A percentile compares a stretch with the other conserved stretches of the same genome.
phyloP scores from a whole-genome alignment of 2,329 filamentous ascomycete genomes.

The Zalaria sp. region DNA sequence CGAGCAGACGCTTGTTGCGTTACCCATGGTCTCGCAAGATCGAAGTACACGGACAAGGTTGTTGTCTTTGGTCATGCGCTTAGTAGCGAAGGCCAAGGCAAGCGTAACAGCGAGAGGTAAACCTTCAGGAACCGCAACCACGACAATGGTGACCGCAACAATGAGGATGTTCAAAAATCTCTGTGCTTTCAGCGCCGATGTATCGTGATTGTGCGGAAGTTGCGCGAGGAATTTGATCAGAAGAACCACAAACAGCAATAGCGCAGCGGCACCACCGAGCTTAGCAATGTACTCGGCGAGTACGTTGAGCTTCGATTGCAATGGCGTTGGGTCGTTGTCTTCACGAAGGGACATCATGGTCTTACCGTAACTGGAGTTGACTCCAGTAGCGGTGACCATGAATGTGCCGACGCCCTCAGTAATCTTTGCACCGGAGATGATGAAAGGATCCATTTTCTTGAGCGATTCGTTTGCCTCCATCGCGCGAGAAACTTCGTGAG shows the following conservation, averaged over 20 bases:
- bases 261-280: constrained; percentile 59
- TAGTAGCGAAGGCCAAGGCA: constrained; percentile 53
- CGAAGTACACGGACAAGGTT: constrained; percentile 54
- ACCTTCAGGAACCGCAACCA: constrained; percentile 56
- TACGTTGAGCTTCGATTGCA: constrained; percentile 64
- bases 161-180: constrained; percentile 50
- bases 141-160: constrained; percentile 50
- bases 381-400: constrained; percentile 59
- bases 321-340: constrained; percentile 61
- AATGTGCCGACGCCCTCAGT: constrained; percentile 64
- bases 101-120: constrained; percentile 54
- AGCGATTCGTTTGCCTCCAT: constrained; percentile 48
- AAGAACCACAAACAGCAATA: constrained; percentile 70
- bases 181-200: constrained; percentile 63
- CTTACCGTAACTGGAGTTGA: constrained; percentile 62
- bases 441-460: constrained; percentile 65
- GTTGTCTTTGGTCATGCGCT: constrained; percentile 54
- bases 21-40: constrained; percentile 59
- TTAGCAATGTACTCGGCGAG: constrained; percentile 72
- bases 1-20: constrained; percentile 62
- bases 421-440: constrained; percentile 74
- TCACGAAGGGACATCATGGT: constrained; percentile 67
- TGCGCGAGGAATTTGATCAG: constrained; percentile 72
- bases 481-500: constrained; percentile 50
- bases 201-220: constrained; percentile 39